These are phyloP conservation scores for Penicillium psychrosexuale DNA, from an alignment of 2,329 filamentous ascomycete genomes.

Conservation along the genomic window DNA sequence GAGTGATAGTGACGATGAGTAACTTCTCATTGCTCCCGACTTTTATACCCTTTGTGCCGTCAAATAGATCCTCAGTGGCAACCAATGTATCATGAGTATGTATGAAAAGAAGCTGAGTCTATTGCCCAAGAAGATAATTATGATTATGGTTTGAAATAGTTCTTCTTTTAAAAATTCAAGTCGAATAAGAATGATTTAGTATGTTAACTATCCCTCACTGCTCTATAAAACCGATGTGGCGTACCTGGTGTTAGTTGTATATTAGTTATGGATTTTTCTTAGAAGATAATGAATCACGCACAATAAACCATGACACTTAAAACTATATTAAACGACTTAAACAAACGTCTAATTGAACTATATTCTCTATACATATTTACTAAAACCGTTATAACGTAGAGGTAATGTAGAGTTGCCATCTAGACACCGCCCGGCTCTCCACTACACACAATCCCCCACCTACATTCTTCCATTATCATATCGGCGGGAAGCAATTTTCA, in stretches of 20 bases:
- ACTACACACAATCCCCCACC: constrained; percentile 39
- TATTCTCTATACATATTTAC: background rate
- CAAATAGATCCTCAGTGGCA: constrained; percentile 9
- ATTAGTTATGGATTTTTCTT: background rate
- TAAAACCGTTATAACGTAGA: background rate
- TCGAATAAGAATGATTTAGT: background rate
- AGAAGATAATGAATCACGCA: background rate
- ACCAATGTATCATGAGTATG: constrained; percentile 15
- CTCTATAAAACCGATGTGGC: background rate
- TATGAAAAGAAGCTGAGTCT: background rate
- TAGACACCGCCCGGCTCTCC: constrained; percentile 36
- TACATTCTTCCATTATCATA: constrained; percentile 35
- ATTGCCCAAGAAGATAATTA: background rate
- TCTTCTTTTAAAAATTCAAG: background rate
- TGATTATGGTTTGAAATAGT: background rate
- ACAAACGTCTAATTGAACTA: background rate
- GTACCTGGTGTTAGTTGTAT: background rate
- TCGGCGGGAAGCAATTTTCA: constrained; percentile 39
- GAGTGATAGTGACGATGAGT: constrained; percentile 31
- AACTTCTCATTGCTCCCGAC: constrained; percentile 16
- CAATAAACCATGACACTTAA: background rate
- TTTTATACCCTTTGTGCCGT: constrained; percentile 27
- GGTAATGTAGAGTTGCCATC: constrained; percentile 9
- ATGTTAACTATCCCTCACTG: background rate
- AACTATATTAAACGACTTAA: background rate